Percentiles rank a stretch among this genome's conserved stretches.
Evolutionary conservation across 257 asterid species (phyloP).

Genomic region (Solanum peruvianum): DNA sequence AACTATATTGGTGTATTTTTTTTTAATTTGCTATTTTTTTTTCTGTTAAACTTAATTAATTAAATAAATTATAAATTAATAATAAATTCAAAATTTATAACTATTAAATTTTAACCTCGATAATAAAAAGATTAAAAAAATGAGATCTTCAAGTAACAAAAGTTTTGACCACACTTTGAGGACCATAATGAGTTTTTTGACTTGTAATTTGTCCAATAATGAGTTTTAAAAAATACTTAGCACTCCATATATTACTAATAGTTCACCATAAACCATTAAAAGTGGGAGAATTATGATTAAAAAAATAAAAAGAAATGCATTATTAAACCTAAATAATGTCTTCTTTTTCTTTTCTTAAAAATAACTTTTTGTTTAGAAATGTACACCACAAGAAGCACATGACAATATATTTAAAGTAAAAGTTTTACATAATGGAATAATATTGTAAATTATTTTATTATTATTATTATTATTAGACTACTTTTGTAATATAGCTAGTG

Average conservation of each 20-base stretch:
- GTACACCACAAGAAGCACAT: not conserved
- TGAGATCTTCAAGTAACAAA: not conserved
- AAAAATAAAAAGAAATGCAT: not conserved
- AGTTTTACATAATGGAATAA: not conserved
- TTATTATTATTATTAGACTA: not conserved
- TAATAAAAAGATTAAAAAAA: not conserved
- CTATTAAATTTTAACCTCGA: not conserved
- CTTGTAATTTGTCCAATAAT: not conserved
- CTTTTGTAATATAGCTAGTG: not conserved
- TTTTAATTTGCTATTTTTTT: not conserved
- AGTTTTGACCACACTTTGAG: not conserved
- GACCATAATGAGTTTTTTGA: not conserved
- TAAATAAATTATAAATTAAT: not conserved
- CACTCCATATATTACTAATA: not conserved
- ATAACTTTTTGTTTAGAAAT: not conserved
- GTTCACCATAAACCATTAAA: not conserved
- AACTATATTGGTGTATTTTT: not conserved
- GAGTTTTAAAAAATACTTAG: not conserved
- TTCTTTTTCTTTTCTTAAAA: not conserved
- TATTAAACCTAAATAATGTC: not conserved
- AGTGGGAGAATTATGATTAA: not conserved
- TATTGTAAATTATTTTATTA: not conserved
- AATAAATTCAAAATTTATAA: too few relatives aligned
- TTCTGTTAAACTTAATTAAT: not conserved
- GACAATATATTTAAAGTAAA: not conserved